phyloP scores from a whole-genome alignment of 495 filamentous ascomycete species.

The Hypomontagnella monticulosa region DNA sequence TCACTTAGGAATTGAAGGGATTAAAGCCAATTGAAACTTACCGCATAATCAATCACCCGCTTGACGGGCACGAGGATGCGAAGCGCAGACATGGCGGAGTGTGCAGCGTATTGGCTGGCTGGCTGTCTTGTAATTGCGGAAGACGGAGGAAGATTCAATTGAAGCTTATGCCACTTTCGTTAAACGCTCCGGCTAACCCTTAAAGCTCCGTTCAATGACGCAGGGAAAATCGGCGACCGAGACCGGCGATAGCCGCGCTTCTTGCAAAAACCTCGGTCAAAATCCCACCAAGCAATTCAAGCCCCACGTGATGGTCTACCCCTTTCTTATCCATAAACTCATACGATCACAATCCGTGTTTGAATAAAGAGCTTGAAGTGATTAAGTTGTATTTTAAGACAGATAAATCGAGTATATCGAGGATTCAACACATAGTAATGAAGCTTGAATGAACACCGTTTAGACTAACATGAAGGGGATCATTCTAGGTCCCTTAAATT shows the following conservation, averaged over 20 bases:
- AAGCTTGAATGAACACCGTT: too few species aligned
- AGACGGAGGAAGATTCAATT: not conserved
- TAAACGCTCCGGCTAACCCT: constrained; percentile 9
- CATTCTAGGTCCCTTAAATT: constrained; percentile 14
- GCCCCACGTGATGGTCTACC: constrained; percentile 28
- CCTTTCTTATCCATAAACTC: not conserved
- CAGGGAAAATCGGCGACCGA: constrained; percentile 43
- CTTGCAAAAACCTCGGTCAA: constrained; percentile 31
- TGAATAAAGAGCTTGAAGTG: too few species aligned
- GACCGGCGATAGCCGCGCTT: constrained; percentile 46
- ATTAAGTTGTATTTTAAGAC: not conserved
- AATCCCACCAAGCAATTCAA: constrained; percentile 5
- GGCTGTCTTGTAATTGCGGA: constrained; percentile 3
- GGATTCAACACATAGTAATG: not conserved
- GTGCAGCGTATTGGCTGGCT: constrained; percentile 26
- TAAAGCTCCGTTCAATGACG: constrained; percentile 41
- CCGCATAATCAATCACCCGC: constrained; percentile 98
- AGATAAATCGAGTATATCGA: not conserved
- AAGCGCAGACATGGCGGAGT: constrained; percentile 75
- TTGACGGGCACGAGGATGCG: constrained; percentile 96
- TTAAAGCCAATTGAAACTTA: constrained; percentile 56
- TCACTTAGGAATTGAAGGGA: not conserved
- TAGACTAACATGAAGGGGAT: not conserved
- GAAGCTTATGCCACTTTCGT: constrained; percentile 27
- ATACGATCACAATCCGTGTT: not conserved